Percentiles rank a stretch among this genome's conserved stretches.
Conservation (phyloP, 2,329 filamentous ascomycete species). For the Fusarium sp. region DNA sequence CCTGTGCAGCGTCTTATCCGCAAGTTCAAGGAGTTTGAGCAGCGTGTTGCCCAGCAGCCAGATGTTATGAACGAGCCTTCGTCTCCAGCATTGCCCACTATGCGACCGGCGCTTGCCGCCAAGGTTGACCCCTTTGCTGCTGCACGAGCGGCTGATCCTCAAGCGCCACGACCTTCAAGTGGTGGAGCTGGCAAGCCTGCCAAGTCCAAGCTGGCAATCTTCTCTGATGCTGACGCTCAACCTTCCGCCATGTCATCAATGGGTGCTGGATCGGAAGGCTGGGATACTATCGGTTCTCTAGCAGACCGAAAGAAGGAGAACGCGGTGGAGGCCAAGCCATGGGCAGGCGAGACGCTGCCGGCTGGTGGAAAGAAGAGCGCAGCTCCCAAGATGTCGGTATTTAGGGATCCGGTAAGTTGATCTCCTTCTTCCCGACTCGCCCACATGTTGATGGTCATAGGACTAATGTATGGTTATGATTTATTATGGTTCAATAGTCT, state of each 20-base stretch:
- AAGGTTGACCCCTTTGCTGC: conserved; percentile 86
- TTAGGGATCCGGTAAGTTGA: conserved; percentile 88
- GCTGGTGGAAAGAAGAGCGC: conserved; percentile 84
- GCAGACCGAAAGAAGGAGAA: conserved; percentile 96
- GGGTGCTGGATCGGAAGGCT: conserved; percentile 75
- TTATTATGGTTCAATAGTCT: conserved; percentile 65
- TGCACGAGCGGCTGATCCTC: conserved; percentile 70
- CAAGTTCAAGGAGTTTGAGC: conserved; percentile 93
- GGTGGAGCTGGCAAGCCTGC: conserved; percentile 72
- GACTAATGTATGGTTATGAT: conserved; percentile 82
- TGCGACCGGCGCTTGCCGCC: conserved; percentile 84
- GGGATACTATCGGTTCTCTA: conserved; percentile 91
- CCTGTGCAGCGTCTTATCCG: conserved; percentile 84
- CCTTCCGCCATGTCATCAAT: conserved; percentile 68
- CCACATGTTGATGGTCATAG: conserved; percentile 90
- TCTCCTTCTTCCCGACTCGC: conserved; percentile 56
- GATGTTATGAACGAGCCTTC: conserved; percentile 75
- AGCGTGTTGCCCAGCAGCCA: conserved; percentile 76
- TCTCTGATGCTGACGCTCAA: conserved; percentile 80
- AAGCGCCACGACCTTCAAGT: conserved; percentile 68
- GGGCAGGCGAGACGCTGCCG: conserved; percentile 92
- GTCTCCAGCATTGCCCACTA: conserved; percentile 87
- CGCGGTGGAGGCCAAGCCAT: conserved; percentile 84
- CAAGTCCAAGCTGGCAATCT: conserved; percentile 89
- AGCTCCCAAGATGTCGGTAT: conserved; percentile 85